A percentile compares a stretch with the other conserved stretches of the same genome.
Evolutionary conservation across 495 filamentous ascomycete species (phyloP).

Genomic region (Aspergillus incahuasiensis): DNA sequence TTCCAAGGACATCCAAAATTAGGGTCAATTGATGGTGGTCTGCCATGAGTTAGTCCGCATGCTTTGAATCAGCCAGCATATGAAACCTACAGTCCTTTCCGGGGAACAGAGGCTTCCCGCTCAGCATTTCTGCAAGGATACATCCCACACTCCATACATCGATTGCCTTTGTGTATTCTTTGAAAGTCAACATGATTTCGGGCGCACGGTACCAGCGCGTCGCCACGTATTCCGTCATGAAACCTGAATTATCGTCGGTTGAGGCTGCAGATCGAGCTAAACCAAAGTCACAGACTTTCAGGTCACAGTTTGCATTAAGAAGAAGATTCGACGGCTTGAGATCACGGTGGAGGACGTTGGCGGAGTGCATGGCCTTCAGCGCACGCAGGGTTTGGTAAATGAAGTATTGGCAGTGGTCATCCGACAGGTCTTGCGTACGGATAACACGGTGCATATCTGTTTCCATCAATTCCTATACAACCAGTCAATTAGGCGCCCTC

Average conservation of each 20-base stretch:
- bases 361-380: conserved; percentile 98
- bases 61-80: not conserved
- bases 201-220: conserved; percentile 99
- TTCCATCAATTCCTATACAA: conserved; percentile 89
- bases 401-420: conserved; percentile 99
- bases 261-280: conserved; percentile 88
- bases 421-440: conserved; percentile 95
- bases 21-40: conserved; percentile 98
- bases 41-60: conserved; percentile 29
- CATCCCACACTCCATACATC: conserved; percentile 99
- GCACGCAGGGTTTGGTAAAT: conserved; percentile 99
- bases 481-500: conserved; percentile 2
- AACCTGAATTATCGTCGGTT: conserved; percentile 97
- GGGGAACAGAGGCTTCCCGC: conserved; percentile 96
- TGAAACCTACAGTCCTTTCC: conserved; percentile 92
- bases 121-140: conserved; percentile 99
- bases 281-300: conserved; percentile 99
- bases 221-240: conserved; percentile 99
- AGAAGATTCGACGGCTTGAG: conserved; percentile 96
- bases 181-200: conserved; percentile 99
- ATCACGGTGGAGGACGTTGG: conserved; percentile 96
- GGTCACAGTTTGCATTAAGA: conserved; percentile 96
- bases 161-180: conserved; percentile 99
- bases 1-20: conserved; percentile 96
- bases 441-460: conserved; percentile 99